Conservation (phyloP, 148 eudicot species). For the Beta vulgaris region DNA sequence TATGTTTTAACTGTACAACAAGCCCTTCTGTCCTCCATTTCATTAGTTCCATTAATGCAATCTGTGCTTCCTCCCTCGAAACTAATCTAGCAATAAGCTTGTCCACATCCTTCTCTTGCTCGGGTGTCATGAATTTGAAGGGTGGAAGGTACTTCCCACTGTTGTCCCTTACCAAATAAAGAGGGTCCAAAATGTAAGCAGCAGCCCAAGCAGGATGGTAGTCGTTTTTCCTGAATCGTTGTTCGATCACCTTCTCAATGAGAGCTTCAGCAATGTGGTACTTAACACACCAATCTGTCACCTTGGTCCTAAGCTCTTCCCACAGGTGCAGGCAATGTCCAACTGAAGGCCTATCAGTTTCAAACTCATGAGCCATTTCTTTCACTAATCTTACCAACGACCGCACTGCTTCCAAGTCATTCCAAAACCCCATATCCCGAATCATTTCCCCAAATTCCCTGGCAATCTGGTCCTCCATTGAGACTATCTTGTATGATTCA, state of each 20-base stretch:
- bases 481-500: slow-evolving; percentile 60
- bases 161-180: slow-evolving; percentile 63
- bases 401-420: slow-evolving; percentile 73
- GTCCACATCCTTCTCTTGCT: slow-evolving; percentile 97
- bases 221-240: slow-evolving; percentile 68
- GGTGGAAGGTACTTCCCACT: slow-evolving; percentile 91
- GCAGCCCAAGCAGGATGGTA: slow-evolving; percentile 99
- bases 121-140: slow-evolving; percentile 71
- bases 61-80: slow-evolving; percentile 78
- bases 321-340: slow-evolving; percentile 92
- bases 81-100: slow-evolving; percentile 81
- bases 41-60: slow-evolving; percentile 88
- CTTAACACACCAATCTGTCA: slow-evolving; percentile 75
- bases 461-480: slow-evolving; percentile 72
- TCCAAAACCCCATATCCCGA: slow-evolving; percentile 83
- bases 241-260: slow-evolving; percentile 60
- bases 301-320: slow-evolving; percentile 70
- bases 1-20: slow-evolving; percentile 84
- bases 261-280: slow-evolving; percentile 51
- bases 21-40: slow-evolving; percentile 96
- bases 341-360: slow-evolving; percentile 63
- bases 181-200: slow-evolving; percentile 81
- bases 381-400: slow-evolving; percentile 60
- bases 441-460: slow-evolving; percentile 79
- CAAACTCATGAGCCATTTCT: slow-evolving; percentile 69